phyloP scores from a whole-genome alignment of 257 asterid genomes.

The Misopates orontium region DNA sequence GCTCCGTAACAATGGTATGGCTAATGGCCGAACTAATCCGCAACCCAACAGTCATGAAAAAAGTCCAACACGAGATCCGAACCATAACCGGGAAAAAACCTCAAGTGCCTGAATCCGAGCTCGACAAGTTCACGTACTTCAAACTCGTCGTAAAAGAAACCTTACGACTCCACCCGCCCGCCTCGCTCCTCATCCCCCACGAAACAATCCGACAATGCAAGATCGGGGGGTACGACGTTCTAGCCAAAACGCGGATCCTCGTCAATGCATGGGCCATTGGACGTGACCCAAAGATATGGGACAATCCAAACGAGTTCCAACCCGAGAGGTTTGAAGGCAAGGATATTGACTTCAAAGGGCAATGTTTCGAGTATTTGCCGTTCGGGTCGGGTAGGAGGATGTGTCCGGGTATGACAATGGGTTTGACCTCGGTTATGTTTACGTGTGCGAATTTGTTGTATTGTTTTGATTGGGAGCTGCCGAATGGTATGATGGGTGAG shows the following conservation, averaged over 20 bases:
- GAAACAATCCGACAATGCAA: slow-evolving; percentile 19
- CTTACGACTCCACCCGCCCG: slow-evolving; percentile 13
- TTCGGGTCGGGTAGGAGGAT: slow-evolving; percentile 15
- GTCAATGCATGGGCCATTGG: slow-evolving; percentile 21
- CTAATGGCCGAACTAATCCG: slow-evolving; percentile 17
- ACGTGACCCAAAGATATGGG: slow-evolving; percentile 23
- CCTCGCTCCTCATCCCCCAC: slow-evolving; percentile 11
- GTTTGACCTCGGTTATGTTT: slow-evolving; percentile 3
- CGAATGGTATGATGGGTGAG: slow-evolving; percentile 9
- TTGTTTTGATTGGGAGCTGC: slow-evolving; percentile 23
- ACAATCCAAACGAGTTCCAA: slow-evolving; percentile 11
- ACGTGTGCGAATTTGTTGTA: not conserved
- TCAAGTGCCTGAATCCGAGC: not conserved
- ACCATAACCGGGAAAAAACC: not conserved
- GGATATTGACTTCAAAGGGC: slow-evolving; percentile 11
- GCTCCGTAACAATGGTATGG: slow-evolving; percentile 22
- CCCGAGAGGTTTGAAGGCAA: slow-evolving; percentile 19
- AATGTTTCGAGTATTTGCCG: slow-evolving; percentile 14
- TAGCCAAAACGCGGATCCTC: slow-evolving; percentile 6
- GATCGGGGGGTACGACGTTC: slow-evolving; percentile 20
- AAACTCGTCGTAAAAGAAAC: slow-evolving; percentile 15
- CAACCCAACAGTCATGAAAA: slow-evolving; percentile 22
- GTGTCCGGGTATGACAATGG: slow-evolving; percentile 18
- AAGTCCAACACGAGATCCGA: slow-evolving; percentile 15
- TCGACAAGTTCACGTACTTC: slow-evolving; percentile 5